phyloP scores from a whole-genome alignment of 352 stramenopile genomes.

The Pythium plurisporium region DNA sequence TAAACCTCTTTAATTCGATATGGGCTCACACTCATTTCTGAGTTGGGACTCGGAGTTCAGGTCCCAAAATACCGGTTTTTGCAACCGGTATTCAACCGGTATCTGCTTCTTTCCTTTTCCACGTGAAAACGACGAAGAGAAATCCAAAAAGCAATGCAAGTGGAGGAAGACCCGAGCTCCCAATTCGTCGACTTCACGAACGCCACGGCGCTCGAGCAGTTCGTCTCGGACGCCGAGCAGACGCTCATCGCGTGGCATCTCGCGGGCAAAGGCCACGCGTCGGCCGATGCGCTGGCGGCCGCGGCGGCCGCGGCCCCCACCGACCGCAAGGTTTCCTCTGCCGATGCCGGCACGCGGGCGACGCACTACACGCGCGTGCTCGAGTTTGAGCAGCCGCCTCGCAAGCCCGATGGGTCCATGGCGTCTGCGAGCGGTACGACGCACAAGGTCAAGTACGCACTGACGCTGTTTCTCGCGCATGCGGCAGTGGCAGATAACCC shows the following conservation, averaged over 20 bases:
- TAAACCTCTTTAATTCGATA: not conserved
- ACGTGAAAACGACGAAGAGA: not conserved
- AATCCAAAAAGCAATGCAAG: conserved; percentile 31
- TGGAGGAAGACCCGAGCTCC: conserved; percentile 80
- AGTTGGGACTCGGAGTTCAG: not conserved
- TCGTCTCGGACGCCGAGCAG: conserved; percentile 73
- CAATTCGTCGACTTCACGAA: conserved; percentile 88
- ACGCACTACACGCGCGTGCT: conserved; percentile 18
- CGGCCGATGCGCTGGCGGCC: conserved; percentile 31
- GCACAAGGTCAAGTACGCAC: conserved; percentile 35
- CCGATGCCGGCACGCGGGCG: no score
- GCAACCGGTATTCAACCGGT: not conserved
- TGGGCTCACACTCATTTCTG: not conserved
- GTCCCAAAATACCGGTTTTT: not conserved
- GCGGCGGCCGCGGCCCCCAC: not conserved
- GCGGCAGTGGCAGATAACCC: not conserved
- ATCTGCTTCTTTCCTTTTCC: not conserved
- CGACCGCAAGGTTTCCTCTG: no score
- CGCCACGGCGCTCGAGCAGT: conserved; percentile 73
- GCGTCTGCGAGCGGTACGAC: conserved; percentile 21
- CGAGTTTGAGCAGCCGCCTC: conserved; percentile 21
- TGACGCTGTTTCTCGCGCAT: conserved; percentile 41
- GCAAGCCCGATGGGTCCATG: conserved; percentile 14
- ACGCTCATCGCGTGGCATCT: conserved; percentile 67
- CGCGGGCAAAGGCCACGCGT: conserved; percentile 57